Evolutionary conservation across 2,329 filamentous ascomycete genomes (phyloP).

Genomic region (Chaetomium olivaceum): DNA sequence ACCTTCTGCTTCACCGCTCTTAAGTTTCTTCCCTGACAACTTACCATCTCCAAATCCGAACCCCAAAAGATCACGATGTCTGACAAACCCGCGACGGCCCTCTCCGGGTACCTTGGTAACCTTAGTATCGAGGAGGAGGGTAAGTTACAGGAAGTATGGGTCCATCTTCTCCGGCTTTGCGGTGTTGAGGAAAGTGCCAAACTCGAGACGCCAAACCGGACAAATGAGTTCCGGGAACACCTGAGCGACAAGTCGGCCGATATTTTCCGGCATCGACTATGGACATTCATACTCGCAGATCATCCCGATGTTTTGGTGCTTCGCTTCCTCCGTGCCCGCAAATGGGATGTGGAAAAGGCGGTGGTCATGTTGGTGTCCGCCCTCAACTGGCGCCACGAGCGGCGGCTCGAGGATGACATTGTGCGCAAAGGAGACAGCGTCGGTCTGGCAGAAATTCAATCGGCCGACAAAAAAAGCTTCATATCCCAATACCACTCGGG

Average conservation of each 20-base stretch:
- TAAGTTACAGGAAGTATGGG: slow-evolving; percentile 21
- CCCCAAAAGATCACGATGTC: neutral
- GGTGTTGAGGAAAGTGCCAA: slow-evolving; percentile 9
- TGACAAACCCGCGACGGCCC: neutral
- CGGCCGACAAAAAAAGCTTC: slow-evolving; percentile 16
- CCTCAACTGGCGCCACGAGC: slow-evolving; percentile 23
- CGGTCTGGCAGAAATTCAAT: neutral
- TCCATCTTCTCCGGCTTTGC: slow-evolving; percentile 22
- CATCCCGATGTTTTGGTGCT: slow-evolving; percentile 22
- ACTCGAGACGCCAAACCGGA: slow-evolving; percentile 8
- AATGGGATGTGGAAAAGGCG: slow-evolving; percentile 21
- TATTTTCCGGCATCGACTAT: slow-evolving; percentile 13
- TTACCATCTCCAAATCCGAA: neutral
- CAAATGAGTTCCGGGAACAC: slow-evolving; percentile 2
- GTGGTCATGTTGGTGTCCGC: slow-evolving; percentile 15
- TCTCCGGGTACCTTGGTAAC: slow-evolving; percentile 16
- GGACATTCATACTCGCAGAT: slow-evolving; percentile 19
- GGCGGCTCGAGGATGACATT: slow-evolving; percentile 15
- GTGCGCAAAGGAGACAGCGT: slow-evolving; percentile 14
- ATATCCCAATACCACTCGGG: slow-evolving; percentile 20
- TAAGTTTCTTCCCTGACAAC: neutral
- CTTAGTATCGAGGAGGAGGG: slow-evolving; percentile 7
- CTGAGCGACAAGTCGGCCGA: slow-evolving; percentile 3
- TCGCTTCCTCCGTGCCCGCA: slow-evolving; percentile 21
- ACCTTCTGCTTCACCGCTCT: neutral